Percentiles rank a stretch among this genome's conserved stretches.
Evolutionary conservation across 2,329 filamentous ascomycete genomes (phyloP).

Genomic region (Curvularia verruculosa): DNA sequence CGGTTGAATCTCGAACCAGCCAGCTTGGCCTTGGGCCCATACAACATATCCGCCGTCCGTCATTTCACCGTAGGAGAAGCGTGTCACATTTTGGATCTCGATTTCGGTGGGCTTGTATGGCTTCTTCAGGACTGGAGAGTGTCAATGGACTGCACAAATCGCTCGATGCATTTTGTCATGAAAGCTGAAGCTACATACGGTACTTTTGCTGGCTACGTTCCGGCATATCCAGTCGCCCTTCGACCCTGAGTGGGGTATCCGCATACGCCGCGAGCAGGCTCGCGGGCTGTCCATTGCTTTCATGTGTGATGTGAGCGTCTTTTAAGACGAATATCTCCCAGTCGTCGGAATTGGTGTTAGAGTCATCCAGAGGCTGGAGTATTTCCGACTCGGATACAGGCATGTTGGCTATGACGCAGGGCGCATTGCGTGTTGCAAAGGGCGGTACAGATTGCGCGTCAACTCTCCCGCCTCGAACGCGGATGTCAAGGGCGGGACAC

Average conservation of each 20-base stretch:
- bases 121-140: slow-evolving; percentile 38
- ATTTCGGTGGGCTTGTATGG: slow-evolving; percentile 51
- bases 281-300: slow-evolving; percentile 56
- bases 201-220: slow-evolving; percentile 36
- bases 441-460: slow-evolving; percentile 5
- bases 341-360: slow-evolving; percentile 53
- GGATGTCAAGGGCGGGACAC: slow-evolving; percentile 5
- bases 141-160: slow-evolving; percentile 15
- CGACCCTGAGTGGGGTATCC: slow-evolving; percentile 66
- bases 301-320: slow-evolving; percentile 67
- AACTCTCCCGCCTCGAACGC: background rate
- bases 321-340: slow-evolving; percentile 68
- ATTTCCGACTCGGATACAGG: slow-evolving; percentile 44
- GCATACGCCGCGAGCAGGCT: slow-evolving; percentile 67
- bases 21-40: slow-evolving; percentile 69
- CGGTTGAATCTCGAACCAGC: slow-evolving; percentile 72
- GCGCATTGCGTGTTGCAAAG: slow-evolving; percentile 15
- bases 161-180: background rate
- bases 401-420: slow-evolving; percentile 27
- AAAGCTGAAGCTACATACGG: slow-evolving; percentile 27
- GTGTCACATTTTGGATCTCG: slow-evolving; percentile 60
- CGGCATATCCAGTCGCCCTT: slow-evolving; percentile 60
- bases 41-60: slow-evolving; percentile 64
- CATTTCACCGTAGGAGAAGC: slow-evolving; percentile 57
- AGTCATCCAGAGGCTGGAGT: slow-evolving; percentile 51